phyloP scores from a whole-genome alignment of 2,329 filamentous ascomycete genomes.

The Pleoardoris graminearum region DNA sequence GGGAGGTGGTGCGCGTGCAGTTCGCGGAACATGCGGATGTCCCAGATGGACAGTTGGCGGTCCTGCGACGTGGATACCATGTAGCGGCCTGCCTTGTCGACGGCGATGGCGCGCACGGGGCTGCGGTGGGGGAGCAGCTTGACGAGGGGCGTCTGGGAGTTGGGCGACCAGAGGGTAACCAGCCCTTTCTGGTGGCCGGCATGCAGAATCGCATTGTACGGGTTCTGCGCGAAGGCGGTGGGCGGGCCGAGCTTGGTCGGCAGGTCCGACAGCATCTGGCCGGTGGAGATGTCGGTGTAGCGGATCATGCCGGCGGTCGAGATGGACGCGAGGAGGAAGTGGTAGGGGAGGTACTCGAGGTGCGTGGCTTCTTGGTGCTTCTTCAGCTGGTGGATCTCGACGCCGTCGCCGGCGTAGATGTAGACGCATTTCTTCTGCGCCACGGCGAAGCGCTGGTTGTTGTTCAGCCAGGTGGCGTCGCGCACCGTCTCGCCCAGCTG shows the following conservation, averaged over 20 bases:
- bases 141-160: constrained; percentile 80
- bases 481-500: constrained; percentile 89
- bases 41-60: constrained; percentile 91
- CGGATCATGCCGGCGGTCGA: constrained; percentile 76
- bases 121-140: constrained; percentile 89
- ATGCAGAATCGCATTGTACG: constrained; percentile 88
- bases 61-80: constrained; percentile 95
- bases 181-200: constrained; percentile 94
- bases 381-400: constrained; percentile 88
- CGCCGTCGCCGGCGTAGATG: constrained; percentile 89
- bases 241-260: constrained; percentile 83
- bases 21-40: constrained; percentile 90
- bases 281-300: constrained; percentile 96
- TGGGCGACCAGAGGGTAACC: constrained; percentile 95
- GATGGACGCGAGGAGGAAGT: constrained; percentile 89
- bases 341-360: constrained; percentile 95
- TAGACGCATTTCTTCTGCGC: constrained; percentile 97
- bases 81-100: constrained; percentile 89
- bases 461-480: constrained; percentile 90
- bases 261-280: constrained; percentile 82
- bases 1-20: constrained; percentile 86
- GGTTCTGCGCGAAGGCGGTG: constrained; percentile 83
- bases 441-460: constrained; percentile 91
- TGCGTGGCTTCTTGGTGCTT: constrained; percentile 90
- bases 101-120: constrained; percentile 79